Percentiles rank a stretch among this genome's conserved stretches.
Evolutionary conservation across 345 rosid genomes (phyloP).

Genomic region (Noccaea bulbosa): DNA sequence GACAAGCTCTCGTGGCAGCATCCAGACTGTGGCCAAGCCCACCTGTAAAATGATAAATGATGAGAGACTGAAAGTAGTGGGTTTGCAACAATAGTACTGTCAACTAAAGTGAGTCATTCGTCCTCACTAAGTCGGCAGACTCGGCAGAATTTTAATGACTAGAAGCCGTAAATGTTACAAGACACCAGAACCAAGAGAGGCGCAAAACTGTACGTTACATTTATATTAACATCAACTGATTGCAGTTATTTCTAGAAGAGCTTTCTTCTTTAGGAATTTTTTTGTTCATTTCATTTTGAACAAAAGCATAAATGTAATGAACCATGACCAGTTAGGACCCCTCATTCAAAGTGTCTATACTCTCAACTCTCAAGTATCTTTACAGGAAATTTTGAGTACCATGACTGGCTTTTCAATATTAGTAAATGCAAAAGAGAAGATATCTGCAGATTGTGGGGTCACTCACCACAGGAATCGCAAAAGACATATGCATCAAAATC

Average conservation of each 20-base stretch:
- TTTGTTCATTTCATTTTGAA: constrained; percentile 9
- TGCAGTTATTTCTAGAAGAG: constrained; percentile 23
- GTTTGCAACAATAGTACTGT: constrained; percentile 25
- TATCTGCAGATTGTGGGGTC: constrained; percentile 3
- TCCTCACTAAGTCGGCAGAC: constrained; percentile 17
- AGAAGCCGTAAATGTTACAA: constrained; percentile 4
- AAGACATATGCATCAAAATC: constrained; percentile 75
- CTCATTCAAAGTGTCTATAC: constrained; percentile 12
- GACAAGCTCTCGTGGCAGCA: constrained; percentile 66
- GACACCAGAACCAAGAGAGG: constrained; percentile 4
- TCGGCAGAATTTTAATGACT: constrained; percentile 11
- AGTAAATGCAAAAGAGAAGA: constrained; percentile 25
- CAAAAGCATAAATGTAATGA: constrained; percentile 15
- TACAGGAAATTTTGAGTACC: constrained; percentile 7
- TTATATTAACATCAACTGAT: constrained; percentile 1
- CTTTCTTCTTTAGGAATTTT: background rate
- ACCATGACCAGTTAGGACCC: constrained; percentile 9
- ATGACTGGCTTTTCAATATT: constrained; percentile 18
- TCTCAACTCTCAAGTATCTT: constrained; percentile 3
- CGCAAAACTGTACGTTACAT: background rate
- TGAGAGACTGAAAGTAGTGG: constrained; percentile 12
- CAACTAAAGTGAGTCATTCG: constrained; percentile 7
- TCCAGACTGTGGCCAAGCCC: constrained; percentile 72
- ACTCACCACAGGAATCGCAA: constrained; percentile 87
- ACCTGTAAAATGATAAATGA: constrained; percentile 55